phyloP scores from a whole-genome alignment of 106 monocot species.

The Dioscorea zingiberensis region DNA sequence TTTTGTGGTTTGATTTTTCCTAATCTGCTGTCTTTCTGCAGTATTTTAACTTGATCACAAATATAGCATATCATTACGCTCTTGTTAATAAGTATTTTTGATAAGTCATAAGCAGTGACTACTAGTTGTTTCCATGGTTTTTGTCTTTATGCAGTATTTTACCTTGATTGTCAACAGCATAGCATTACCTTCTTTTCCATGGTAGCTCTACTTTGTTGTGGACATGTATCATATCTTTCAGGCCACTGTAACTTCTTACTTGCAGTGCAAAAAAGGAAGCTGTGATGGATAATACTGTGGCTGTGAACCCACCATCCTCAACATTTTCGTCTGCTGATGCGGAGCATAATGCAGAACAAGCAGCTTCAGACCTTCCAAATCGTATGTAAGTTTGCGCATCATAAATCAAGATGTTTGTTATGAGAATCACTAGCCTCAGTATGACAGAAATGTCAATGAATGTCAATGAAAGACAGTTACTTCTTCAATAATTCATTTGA shows the following conservation, averaged over 20 bases:
- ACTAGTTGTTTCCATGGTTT: background rate
- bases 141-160: background rate
- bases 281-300: constrained; percentile 1
- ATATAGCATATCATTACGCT: no score
- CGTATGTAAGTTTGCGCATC: background rate
- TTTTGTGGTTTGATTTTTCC: background rate
- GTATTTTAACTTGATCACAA: background rate
- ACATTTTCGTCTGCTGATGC: background rate
- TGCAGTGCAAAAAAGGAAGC: background rate
- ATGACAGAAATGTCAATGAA: no score
- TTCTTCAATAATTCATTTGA: no score
- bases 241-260: background rate
- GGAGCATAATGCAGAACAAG: background rate
- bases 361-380: background rate
- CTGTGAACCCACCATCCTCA: background rate
- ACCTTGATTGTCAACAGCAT: background rate
- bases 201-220: background rate
- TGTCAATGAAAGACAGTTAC: no score
- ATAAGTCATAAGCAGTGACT: background rate
- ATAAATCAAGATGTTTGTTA: background rate
- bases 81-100: background rate
- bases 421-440: background rate
- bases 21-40: background rate
- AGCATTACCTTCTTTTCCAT: background rate
- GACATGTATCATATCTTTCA: background rate